Conservation (phyloP, 2,329 filamentous ascomycete species). For the Nemania sp. region DNA sequence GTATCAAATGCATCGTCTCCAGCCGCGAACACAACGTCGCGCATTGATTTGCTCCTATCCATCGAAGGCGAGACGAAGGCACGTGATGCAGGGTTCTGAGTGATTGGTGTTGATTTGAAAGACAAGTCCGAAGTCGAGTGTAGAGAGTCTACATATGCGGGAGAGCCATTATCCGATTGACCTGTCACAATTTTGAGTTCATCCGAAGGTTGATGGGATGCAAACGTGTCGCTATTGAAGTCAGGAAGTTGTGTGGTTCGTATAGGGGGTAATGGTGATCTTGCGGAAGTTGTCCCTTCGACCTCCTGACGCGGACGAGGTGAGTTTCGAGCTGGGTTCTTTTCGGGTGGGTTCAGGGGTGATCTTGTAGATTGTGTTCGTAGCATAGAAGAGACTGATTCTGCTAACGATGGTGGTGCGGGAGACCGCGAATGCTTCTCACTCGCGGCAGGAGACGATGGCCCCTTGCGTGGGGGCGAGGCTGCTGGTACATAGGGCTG, state of each 20-base stretch:
- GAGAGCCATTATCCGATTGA: slow-evolving; percentile 30
- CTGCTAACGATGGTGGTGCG: slow-evolving; percentile 29
- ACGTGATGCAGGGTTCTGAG: slow-evolving; percentile 32
- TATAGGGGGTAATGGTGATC: slow-evolving; percentile 24
- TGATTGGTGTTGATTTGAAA: slow-evolving; percentile 35
- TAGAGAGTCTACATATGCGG: slow-evolving; percentile 32
- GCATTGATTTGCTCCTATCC: slow-evolving; percentile 39
- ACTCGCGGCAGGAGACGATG: slow-evolving; percentile 27
- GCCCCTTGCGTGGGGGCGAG: slow-evolving; percentile 27
- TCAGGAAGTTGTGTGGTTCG: slow-evolving; percentile 23
- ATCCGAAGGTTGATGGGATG: slow-evolving; percentile 31
- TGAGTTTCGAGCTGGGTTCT: slow-evolving; percentile 22
- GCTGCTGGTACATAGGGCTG: slow-evolving; percentile 12
- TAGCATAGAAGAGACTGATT: slow-evolving; percentile 34
- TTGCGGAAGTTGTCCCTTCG: slow-evolving; percentile 16
- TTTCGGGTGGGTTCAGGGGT: slow-evolving; percentile 30
- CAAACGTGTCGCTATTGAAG: slow-evolving; percentile 26
- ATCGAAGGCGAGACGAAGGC: slow-evolving; percentile 28
- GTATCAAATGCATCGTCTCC: slow-evolving; percentile 68
- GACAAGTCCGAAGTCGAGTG: slow-evolving; percentile 37
- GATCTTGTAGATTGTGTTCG: slow-evolving; percentile 36
- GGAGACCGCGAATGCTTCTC: slow-evolving; percentile 30
- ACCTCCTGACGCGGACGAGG: slow-evolving; percentile 19
- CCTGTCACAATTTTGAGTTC: slow-evolving; percentile 32
- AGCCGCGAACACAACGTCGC: slow-evolving; percentile 49